A percentile compares a stretch with the other conserved stretches of the same genome.
Conservation (phyloP, 345 rosid genomes). For the Eucalyptus sideroxylon region DNA sequence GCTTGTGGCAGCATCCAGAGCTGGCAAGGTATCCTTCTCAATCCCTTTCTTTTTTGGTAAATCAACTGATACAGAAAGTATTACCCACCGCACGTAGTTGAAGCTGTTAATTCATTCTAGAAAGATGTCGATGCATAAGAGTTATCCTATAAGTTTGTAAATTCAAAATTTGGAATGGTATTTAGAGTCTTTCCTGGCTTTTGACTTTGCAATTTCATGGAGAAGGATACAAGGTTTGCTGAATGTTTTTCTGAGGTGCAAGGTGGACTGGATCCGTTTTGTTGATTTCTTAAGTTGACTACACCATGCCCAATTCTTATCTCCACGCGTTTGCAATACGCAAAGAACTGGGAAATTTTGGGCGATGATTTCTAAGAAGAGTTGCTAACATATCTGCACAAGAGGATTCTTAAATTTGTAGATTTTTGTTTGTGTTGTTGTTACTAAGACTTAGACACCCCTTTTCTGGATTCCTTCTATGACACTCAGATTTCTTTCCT, state of each 20-base stretch:
- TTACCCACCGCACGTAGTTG: not conserved
- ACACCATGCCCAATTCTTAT: not conserved
- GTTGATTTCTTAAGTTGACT: not conserved
- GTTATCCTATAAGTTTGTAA: not conserved
- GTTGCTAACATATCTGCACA: not conserved
- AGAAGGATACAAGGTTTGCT: not conserved
- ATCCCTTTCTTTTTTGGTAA: not conserved
- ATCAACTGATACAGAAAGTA: not conserved
- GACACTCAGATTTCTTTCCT: not conserved
- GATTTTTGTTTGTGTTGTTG: not conserved
- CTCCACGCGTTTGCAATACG: fast-evolving
- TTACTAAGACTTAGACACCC: not conserved
- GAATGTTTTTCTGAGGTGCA: not conserved
- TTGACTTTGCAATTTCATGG: not conserved
- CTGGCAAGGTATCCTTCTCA: constrained; percentile 54
- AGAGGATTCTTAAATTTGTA: not conserved
- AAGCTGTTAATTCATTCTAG: not conserved
- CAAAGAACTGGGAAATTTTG: not conserved
- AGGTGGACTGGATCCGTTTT: not conserved
- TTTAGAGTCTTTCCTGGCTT: not conserved
- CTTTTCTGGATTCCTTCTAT: not conserved
- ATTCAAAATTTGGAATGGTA: not conserved
- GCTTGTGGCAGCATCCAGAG: constrained; percentile 70
- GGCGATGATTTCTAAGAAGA: not conserved
- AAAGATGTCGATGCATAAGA: not conserved